A percentile compares a stretch with the other conserved stretches of the same genome.
Evolutionary conservation across 73 alveolate species (phyloP).

Genomic region (Symbiodinium natans): DNA sequence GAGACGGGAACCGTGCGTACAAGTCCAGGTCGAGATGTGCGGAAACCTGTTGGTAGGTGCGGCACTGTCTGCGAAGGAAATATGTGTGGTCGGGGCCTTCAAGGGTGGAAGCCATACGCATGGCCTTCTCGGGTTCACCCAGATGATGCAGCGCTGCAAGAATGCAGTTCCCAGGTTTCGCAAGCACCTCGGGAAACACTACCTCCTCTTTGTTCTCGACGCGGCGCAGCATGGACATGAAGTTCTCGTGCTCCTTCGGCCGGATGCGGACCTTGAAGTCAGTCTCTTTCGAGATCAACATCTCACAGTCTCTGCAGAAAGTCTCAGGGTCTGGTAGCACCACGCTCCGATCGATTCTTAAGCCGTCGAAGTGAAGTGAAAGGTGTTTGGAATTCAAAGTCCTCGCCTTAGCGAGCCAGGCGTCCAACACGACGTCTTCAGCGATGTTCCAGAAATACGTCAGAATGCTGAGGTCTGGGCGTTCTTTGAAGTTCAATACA

Average conservation of each 20-base stretch:
- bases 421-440: background rate
- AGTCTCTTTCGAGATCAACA: background rate
- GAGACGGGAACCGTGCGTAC: background rate
- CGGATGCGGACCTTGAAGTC: background rate
- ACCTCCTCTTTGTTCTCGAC: background rate
- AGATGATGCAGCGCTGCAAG: background rate
- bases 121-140: background rate
- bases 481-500: background rate
- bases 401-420: background rate
- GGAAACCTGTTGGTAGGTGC: background rate
- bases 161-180: background rate
- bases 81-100: background rate
- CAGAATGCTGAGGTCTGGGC: background rate
- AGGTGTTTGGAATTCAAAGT: background rate
- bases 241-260: background rate
- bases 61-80: background rate
- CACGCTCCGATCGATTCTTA: background rate
- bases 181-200: background rate
- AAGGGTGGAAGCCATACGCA: background rate
- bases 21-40: background rate
- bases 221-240: background rate
- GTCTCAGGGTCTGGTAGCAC: background rate
- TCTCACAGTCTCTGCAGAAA: background rate
- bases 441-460: background rate
- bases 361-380: constrained; percentile 37